Percentiles rank a stretch among this genome's conserved stretches.
phyloP scores from a whole-genome alignment of 116 monocot species.

The Zostera marina region DNA sequence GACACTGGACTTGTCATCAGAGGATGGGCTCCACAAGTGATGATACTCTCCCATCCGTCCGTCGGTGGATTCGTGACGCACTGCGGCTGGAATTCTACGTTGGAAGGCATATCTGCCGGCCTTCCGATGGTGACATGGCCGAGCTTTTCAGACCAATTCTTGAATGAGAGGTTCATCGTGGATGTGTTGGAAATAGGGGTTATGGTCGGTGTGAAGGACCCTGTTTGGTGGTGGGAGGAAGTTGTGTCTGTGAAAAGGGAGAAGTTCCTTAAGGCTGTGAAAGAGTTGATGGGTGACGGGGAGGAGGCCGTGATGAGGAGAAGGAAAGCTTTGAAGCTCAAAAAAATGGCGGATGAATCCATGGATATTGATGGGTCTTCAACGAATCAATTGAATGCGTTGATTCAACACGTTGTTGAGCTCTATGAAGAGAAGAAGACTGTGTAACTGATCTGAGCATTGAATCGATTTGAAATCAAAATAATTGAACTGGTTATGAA shows the following conservation, averaged over 20 bases:
- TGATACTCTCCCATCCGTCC: conserved; percentile 6
- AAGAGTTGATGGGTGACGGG: neutral
- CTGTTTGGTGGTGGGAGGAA: neutral
- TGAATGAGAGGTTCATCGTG: conserved; percentile 12
- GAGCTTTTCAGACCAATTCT: conserved; percentile 7
- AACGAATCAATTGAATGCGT: too few species aligned
- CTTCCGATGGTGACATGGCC: conserved; percentile 21
- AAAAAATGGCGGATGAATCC: neutral
- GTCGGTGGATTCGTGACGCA: conserved; percentile 21
- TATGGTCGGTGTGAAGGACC: conserved; percentile 20
- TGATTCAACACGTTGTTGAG: too few species aligned
- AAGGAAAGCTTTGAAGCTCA: neutral
- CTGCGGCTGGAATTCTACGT: conserved; percentile 40
- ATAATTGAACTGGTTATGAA: too few species aligned
- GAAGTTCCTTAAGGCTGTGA: neutral
- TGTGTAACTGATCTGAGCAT: too few species aligned
- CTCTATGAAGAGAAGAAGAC: too few species aligned
- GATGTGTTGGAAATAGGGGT: conserved; percentile 5
- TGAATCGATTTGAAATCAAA: too few species aligned
- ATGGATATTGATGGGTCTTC: conserved; percentile 1
- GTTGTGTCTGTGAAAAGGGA: neutral
- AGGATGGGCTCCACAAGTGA: conserved; percentile 15
- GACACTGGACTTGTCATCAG: conserved; percentile 1
- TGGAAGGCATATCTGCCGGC: conserved; percentile 15
- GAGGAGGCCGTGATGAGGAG: neutral